phyloP scores from a whole-genome alignment of 352 stramenopile genomes.

The Pythium insidiosum region DNA sequence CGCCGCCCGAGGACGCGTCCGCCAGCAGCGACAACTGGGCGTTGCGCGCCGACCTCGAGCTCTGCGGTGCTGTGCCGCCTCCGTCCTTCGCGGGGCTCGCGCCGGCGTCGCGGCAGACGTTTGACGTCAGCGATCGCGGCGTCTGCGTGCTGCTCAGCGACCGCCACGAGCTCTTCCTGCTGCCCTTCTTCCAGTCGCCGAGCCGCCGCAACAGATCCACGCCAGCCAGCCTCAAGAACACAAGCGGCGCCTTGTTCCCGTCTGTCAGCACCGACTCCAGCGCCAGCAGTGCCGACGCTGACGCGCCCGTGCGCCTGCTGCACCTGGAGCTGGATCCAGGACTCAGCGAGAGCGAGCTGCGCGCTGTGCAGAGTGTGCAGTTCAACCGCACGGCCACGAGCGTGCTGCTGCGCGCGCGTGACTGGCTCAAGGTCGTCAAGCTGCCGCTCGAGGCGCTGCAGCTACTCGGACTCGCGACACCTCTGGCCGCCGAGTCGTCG shows the following conservation, averaged over 20 bases:
- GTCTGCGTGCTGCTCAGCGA: conserved; percentile 41
- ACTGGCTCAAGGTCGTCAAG: conserved; percentile 54
- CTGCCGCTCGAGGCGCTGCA: conserved; percentile 22
- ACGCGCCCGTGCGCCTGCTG: conserved; percentile 15
- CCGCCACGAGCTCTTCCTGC: conserved; percentile 35
- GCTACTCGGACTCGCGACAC: conserved; percentile 3
- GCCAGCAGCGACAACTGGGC: conserved; percentile 35
- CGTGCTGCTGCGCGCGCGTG: conserved; percentile 42
- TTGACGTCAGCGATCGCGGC: conserved; percentile 52
- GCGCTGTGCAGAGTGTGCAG: conserved; percentile 47
- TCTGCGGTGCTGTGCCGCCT: conserved; percentile 46
- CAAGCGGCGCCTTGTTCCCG: no score
- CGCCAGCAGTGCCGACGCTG: not conserved
- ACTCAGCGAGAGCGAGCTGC: conserved; percentile 32
- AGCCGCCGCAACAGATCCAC: conserved; percentile 7
- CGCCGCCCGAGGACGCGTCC: not conserved
- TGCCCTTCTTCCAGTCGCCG: conserved; percentile 40
- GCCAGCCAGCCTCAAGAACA: no score
- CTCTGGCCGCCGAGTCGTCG: not conserved
- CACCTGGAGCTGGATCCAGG: conserved; percentile 57
- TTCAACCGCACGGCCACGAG: conserved; percentile 48
- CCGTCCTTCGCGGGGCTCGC: conserved; percentile 46
- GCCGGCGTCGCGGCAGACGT: conserved; percentile 49
- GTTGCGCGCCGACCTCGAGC: conserved; percentile 41
- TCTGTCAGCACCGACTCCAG: no score